Evolutionary conservation across 2,329 filamentous ascomycete genomes (phyloP).

Genomic region (Alternaria dauci): DNA sequence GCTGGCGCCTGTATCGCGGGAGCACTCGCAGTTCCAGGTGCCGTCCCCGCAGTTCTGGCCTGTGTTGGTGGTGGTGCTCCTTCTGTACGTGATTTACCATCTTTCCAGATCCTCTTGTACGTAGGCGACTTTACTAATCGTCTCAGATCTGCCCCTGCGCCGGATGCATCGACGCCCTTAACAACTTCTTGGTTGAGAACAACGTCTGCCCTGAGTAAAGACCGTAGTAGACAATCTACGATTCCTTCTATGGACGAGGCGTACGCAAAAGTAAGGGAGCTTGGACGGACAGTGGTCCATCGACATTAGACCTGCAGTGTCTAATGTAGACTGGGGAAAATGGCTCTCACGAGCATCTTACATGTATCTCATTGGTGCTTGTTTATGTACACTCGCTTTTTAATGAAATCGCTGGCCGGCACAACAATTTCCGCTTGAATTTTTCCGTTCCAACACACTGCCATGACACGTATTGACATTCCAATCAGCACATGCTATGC

Average conservation of each 20-base stretch:
- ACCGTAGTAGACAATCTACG: not conserved
- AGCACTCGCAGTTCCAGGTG: slow-evolving; percentile 10
- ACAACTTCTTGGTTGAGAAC: slow-evolving; percentile 16
- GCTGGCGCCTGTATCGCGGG: slow-evolving; percentile 13
- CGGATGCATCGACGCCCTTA: slow-evolving; percentile 14
- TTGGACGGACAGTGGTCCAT: not conserved
- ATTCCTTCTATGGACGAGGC: not conserved
- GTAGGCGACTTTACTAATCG: not conserved
- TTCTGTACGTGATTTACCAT: slow-evolving; percentile 7
- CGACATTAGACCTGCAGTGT: slow-evolving; percentile 1
- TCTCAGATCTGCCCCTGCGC: slow-evolving; percentile 14
- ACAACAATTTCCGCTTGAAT: not conserved
- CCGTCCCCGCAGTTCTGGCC: slow-evolving; percentile 6
- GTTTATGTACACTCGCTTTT: not conserved
- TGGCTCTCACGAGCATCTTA: not conserved
- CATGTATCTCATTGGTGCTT: slow-evolving; percentile 6
- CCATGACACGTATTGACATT: too few species aligned
- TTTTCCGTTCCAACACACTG: not conserved
- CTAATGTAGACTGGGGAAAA: not conserved
- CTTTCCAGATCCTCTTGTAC: not conserved
- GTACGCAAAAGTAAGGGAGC: not conserved
- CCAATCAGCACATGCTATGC: not conserved
- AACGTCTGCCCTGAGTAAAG: slow-evolving; percentile 7
- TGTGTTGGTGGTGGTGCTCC: slow-evolving; percentile 11
- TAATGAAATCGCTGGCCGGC: slow-evolving; percentile 14